A percentile compares a stretch with the other conserved stretches of the same genome.
These are phyloP conservation scores for Saturnispora kantuleensis DNA, from an alignment of 805 yeast genomes.

Conservation along the genomic window DNA sequence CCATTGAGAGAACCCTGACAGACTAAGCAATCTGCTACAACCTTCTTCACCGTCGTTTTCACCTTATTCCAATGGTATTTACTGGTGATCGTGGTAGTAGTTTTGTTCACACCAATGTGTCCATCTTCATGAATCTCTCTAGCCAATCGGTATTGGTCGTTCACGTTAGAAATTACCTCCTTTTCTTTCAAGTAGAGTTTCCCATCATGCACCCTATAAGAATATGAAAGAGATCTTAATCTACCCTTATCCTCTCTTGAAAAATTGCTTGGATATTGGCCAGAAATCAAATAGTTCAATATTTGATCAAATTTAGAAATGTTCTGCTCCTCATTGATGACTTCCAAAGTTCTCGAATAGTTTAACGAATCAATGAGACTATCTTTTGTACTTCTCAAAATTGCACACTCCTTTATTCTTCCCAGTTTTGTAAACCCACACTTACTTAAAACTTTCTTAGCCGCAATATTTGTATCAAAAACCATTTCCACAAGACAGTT, in stretches of 20 bases:
- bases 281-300: constrained; percentile 67
- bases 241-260: constrained; percentile 84
- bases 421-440: constrained; percentile 73
- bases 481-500: constrained; percentile 77
- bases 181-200: constrained; percentile 48
- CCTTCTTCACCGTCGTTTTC: constrained; percentile 76
- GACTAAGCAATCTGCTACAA: constrained; percentile 63
- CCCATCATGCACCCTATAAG: constrained; percentile 63
- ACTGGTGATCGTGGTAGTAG: constrained; percentile 69
- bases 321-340: constrained; percentile 22
- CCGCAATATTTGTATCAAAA: constrained; percentile 80
- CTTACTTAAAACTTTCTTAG: constrained; percentile 67
- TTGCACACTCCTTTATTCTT: constrained; percentile 77
- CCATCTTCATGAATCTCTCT: constrained; percentile 52
- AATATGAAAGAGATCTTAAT: constrained; percentile 68
- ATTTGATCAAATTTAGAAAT: constrained; percentile 51
- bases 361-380: constrained; percentile 75
- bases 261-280: constrained; percentile 75
- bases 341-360: constrained; percentile 71
- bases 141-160: constrained; percentile 65
- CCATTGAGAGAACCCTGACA: constrained; percentile 40
- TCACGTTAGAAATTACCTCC: constrained; percentile 75
- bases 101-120: constrained; percentile 85
- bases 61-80: constrained; percentile 87
- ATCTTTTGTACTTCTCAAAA: constrained; percentile 70